Evolutionary conservation across 2,329 filamentous ascomycete species (phyloP), one percentile per base, ranked within the genome.

Genomic region (Alternaria novae-zelandiae): DNA sequence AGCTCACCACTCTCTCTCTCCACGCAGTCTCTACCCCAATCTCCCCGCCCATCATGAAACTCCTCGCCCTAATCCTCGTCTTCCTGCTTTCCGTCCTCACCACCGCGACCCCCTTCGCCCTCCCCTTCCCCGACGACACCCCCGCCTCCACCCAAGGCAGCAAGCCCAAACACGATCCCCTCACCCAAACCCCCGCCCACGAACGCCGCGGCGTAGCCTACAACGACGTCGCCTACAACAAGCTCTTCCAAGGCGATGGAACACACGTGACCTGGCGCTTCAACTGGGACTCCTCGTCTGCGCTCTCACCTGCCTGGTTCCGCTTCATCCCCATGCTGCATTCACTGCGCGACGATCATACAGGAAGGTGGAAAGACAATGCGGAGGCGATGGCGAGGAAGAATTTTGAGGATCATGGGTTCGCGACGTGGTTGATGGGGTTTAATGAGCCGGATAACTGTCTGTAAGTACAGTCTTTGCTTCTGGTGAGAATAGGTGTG

Each of bases 181-280:
- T 55, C 10, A 55, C 74, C 74, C 73, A 89, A 89, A 50, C 32
- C 2, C 56, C 64, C 13, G 53, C 59, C 5, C 43, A 55, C 10
- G 23, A 54, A 1, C 69, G 69, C 85, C 88, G 89, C 71, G 90
- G 90, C 73, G 76, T 91, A 44, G 86, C 87, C 49, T 92, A 88
- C 86, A 91, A 91, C 79, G 80, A 87, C 25, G 81, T 83, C 58
- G 70, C 66, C 10, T 80, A 89, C 21, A 83, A 86, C 70, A 77
- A 81, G 50, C 70, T 78, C 68, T 89, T 91, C 78, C 66, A 80
- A 43, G 71, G 69, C 50, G 69, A 73, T 7, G 59, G 61, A 5
- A 78, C 79, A 44, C 73, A 84, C 57, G 82, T 86, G 65, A 78
- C 79, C 20, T 92, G 90, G 90, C 83, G 80, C 51, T 91, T 91